phyloP scores from a whole-genome alignment of 1,284 basidiomycete genomes.

The Golubevia pallescens region DNA sequence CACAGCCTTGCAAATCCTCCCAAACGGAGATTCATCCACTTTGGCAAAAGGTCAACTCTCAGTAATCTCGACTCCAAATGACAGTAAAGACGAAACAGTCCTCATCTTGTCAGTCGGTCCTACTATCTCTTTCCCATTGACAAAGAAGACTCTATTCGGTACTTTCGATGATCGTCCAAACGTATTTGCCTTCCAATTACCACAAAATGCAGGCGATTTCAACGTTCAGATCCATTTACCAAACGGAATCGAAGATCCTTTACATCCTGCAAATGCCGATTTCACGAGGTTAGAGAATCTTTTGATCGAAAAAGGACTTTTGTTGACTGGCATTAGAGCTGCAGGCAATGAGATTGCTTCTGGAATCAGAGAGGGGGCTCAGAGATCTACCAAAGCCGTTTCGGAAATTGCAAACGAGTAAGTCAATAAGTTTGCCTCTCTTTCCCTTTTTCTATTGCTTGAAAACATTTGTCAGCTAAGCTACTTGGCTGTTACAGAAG shows the following conservation, averaged over 20 bases:
- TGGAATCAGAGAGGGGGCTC: conserved; percentile 1
- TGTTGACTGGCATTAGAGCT: conserved; percentile 10
- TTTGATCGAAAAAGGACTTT: conserved; percentile 7
- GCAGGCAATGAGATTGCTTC: conserved; percentile 12
- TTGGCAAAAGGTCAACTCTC: background rate
- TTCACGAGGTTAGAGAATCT: conserved; percentile 6
- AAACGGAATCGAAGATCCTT: background rate
- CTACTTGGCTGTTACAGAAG: no score
- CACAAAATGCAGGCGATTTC: no score
- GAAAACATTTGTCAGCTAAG: no score
- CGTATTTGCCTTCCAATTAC: background rate
- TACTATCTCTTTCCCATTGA: background rate
- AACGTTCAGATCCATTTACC: background rate
- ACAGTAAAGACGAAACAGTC: background rate
- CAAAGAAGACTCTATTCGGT: background rate
- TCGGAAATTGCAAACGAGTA: background rate
- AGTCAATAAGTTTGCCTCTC: background rate
- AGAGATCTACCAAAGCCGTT: background rate
- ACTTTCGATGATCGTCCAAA: background rate
- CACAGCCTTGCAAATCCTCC: no score
- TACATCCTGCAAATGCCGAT: background rate
- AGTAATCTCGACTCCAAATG: background rate
- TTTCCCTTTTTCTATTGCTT: background rate
- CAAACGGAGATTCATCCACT: no score
- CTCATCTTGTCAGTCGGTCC: background rate